Evolutionary conservation across 208 protist genomes (phyloP).

Genomic region (Lotmaria passim): DNA sequence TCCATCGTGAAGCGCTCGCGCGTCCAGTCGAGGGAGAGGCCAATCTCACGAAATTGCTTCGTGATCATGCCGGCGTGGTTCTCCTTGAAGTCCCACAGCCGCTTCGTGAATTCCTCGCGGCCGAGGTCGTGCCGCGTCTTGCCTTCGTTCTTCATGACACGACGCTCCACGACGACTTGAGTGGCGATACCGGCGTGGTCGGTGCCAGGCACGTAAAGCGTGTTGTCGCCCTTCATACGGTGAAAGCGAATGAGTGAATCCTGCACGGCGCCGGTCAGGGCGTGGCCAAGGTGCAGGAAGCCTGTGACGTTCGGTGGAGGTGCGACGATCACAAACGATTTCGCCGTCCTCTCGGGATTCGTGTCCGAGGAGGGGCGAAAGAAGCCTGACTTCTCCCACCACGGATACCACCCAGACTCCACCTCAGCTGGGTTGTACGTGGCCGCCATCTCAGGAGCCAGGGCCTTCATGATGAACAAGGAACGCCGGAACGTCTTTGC

Average conservation of each 20-base stretch:
- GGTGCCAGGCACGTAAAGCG: constrained; percentile 98
- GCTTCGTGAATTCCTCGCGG: constrained; percentile 96
- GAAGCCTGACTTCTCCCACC: constrained; percentile 97
- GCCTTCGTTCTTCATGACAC: constrained; percentile 87
- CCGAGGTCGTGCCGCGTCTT: constrained; percentile 96
- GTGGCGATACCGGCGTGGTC: constrained; percentile 99
- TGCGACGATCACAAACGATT: constrained; percentile 96
- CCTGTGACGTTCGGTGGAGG: constrained; percentile 99
- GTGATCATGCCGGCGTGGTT: constrained; percentile 95
- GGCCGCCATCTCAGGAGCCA: constrained; percentile 84
- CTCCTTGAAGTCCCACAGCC: constrained; percentile 99
- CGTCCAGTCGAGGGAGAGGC: constrained; percentile 98
- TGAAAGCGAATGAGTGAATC: constrained; percentile 96
- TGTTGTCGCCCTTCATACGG: constrained; percentile 97
- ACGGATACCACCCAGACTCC: constrained; percentile 98
- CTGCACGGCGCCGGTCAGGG: constrained; percentile 96
- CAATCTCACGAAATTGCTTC: constrained; percentile 96
- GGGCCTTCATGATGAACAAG: constrained; percentile 76
- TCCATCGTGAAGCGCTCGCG: constrained; percentile 99
- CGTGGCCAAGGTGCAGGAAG: constrained; percentile 99
- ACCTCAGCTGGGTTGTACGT: constrained; percentile 95
- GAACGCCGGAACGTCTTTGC: constrained; percentile 60
- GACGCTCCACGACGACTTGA: constrained; percentile 99
- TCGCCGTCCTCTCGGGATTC: constrained; percentile 57
- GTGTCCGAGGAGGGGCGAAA: constrained; percentile 93